Conservation (phyloP, 2,329 filamentous ascomycete genomes). For the Waltergamsia citrina region DNA sequence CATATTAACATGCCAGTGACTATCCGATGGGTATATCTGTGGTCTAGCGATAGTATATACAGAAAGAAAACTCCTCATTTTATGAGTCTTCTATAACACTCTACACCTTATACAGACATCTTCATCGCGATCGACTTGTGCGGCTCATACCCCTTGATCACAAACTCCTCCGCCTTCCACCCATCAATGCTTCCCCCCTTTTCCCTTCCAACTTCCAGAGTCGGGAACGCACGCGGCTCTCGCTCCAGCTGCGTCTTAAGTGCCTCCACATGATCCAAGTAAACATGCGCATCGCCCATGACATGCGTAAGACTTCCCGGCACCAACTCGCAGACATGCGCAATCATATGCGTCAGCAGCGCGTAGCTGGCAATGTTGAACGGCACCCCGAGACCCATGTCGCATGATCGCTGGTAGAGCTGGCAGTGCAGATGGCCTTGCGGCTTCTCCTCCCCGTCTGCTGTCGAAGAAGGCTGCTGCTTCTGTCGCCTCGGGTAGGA, state of each 20-base stretch:
- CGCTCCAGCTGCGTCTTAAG: slow-evolving; percentile 70
- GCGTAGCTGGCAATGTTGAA: slow-evolving; percentile 98
- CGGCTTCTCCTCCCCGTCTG: slow-evolving; percentile 19
- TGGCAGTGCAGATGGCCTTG: slow-evolving; percentile 75
- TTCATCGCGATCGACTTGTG: slow-evolving; percentile 95
- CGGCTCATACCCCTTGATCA: slow-evolving; percentile 78
- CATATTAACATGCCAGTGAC: too few relatives aligned
- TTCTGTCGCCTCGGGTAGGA: slow-evolving; percentile 47
- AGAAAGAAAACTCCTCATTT: background rate
- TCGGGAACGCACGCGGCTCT: slow-evolving; percentile 74
- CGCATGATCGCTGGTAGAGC: slow-evolving; percentile 87
- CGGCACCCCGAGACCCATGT: slow-evolving; percentile 94
- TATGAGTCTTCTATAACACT: background rate
- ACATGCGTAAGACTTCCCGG: slow-evolving; percentile 87
- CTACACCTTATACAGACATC: slow-evolving; percentile 67
- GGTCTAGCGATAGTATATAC: background rate
- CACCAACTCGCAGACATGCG: slow-evolving; percentile 73
- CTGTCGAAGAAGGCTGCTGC: slow-evolving; percentile 10
- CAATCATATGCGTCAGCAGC: slow-evolving; percentile 89
- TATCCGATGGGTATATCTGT: background rate
- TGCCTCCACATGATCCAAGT: slow-evolving; percentile 85
- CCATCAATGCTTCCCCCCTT: slow-evolving; percentile 73
- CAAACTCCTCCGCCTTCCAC: slow-evolving; percentile 83
- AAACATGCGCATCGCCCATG: slow-evolving; percentile 98
- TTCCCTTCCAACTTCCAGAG: slow-evolving; percentile 61